A percentile compares a stretch with the other conserved stretches of the same genome.
These are phyloP conservation scores for Yarrowia sp. DNA, from an alignment of 805 yeast genomes.

Conservation along the genomic window DNA sequence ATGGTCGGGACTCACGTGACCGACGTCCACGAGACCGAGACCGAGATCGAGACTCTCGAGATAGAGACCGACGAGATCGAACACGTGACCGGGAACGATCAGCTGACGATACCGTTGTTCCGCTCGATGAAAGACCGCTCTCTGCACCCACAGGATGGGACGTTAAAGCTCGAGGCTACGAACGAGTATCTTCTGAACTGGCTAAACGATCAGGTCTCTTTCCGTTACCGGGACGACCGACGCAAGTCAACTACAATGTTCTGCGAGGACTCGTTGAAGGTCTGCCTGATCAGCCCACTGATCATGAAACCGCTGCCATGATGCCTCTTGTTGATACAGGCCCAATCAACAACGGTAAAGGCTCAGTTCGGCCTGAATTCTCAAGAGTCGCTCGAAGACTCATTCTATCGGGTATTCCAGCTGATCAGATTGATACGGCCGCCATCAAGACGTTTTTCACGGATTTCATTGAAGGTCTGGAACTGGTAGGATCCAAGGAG, in stretches of 20 bases:
- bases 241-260: slow-evolving; percentile 28
- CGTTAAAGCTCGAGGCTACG: slow-evolving; percentile 66
- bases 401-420: slow-evolving; percentile 3
- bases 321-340: slow-evolving; percentile 20
- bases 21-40: slow-evolving; percentile 31
- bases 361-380: slow-evolving; percentile 22
- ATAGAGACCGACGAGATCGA: slow-evolving; percentile 30
- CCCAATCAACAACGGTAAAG: slow-evolving; percentile 20
- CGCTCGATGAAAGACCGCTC: background rate
- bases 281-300: slow-evolving; percentile 26
- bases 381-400: slow-evolving; percentile 26
- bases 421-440: slow-evolving; percentile 17
- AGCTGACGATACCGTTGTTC: background rate
- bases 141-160: slow-evolving; percentile 41
- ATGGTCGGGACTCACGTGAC: slow-evolving; percentile 26
- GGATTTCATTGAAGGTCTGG: slow-evolving; percentile 20
- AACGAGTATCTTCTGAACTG: slow-evolving; percentile 66
- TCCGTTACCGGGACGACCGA: slow-evolving; percentile 56
- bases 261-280: slow-evolving; percentile 27
- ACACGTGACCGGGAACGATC: slow-evolving; percentile 31
- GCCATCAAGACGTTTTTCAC: slow-evolving; percentile 23
- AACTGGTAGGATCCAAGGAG: slow-evolving; percentile 20
- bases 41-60: slow-evolving; percentile 30
- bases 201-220: slow-evolving; percentile 80
- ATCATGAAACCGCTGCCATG: slow-evolving; percentile 13